phyloP scores from a whole-genome alignment of 1,284 basidiomycete species.

The Cryptococcus jaspeensis region DNA sequence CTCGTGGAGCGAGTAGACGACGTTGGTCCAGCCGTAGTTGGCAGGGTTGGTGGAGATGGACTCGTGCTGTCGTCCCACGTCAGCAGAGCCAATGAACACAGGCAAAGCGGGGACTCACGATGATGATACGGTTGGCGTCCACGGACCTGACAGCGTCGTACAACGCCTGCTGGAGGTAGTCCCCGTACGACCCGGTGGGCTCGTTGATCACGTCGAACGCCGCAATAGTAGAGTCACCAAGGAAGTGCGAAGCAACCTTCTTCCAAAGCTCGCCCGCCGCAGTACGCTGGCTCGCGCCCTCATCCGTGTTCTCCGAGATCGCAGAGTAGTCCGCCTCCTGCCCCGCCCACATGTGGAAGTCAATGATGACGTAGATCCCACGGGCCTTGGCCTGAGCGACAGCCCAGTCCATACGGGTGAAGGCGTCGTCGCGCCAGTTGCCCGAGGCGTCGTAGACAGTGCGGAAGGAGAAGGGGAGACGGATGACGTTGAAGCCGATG shows the following conservation, averaged over 20 bases:
- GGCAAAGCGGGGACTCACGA: conserved; percentile 16
- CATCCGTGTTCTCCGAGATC: conserved; percentile 35
- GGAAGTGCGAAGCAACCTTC: conserved; percentile 32
- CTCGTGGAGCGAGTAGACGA: conserved; percentile 42
- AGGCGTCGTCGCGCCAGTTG: conserved; percentile 29
- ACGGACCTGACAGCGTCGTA: conserved; percentile 37
- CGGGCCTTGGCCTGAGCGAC: conserved; percentile 33
- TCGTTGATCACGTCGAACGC: conserved; percentile 42
- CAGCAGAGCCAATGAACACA: neutral
- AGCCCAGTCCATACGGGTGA: conserved; percentile 38
- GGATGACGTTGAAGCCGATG: conserved; percentile 38
- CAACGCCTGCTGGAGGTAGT: conserved; percentile 37
- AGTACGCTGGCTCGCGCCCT: conserved; percentile 25
- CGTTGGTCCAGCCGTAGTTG: conserved; percentile 39
- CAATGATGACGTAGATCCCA: conserved; percentile 36
- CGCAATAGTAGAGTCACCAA: conserved; percentile 31
- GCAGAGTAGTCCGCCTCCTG: conserved; percentile 35
- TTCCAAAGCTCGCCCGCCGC: conserved; percentile 33
- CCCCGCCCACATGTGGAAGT: conserved; percentile 42
- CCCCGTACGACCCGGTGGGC: conserved; percentile 35
- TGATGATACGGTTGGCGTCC: conserved; percentile 37
- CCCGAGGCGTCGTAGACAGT: conserved; percentile 32
- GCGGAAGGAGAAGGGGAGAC: conserved; percentile 37
- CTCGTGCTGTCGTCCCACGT: conserved; percentile 18
- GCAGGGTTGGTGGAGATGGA: conserved; percentile 32